phyloP scores from a whole-genome alignment of 768 basidiomycete genomes.

The Phallus indusiatus region DNA sequence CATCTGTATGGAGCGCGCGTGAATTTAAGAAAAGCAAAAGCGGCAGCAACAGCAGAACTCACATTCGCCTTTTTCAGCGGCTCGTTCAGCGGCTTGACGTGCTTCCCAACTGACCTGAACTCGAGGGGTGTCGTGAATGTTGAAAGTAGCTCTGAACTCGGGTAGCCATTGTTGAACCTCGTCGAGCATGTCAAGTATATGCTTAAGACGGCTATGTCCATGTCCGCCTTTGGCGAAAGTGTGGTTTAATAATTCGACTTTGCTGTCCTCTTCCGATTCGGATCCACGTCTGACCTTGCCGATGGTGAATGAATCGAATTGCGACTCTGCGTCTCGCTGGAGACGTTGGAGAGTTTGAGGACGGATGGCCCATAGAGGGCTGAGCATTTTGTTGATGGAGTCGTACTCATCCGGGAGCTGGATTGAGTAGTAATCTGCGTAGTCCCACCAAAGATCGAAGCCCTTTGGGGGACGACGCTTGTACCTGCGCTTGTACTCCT shows the following conservation, averaged over 20 bases:
- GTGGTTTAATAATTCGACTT: conserved; percentile 14
- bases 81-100: conserved; percentile 22
- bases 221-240: neutral
- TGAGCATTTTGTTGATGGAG: conserved; percentile 33
- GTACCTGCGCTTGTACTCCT: conserved; percentile 31
- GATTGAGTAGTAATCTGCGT: conserved; percentile 34
- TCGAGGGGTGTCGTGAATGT: conserved; percentile 35
- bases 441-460: conserved; percentile 44
- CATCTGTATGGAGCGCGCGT: neutral
- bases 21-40: neutral
- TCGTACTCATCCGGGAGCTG: conserved; percentile 48
- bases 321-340: conserved; percentile 21
- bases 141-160: conserved; percentile 36
- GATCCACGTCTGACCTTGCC: conserved; percentile 16
- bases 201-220: conserved; percentile 17
- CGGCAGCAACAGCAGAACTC: conserved; percentile 8
- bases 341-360: conserved; percentile 24
- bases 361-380: conserved; percentile 34
- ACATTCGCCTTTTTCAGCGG: conserved; percentile 25
- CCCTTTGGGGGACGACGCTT: conserved; percentile 31
- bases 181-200: conserved; percentile 27
- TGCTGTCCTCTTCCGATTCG: neutral
- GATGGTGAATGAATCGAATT: conserved; percentile 27
- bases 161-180: conserved; percentile 33
- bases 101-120: conserved; percentile 27